Conservation (phyloP, 345 rosid genomes). For the Excoecaria agallocha region DNA sequence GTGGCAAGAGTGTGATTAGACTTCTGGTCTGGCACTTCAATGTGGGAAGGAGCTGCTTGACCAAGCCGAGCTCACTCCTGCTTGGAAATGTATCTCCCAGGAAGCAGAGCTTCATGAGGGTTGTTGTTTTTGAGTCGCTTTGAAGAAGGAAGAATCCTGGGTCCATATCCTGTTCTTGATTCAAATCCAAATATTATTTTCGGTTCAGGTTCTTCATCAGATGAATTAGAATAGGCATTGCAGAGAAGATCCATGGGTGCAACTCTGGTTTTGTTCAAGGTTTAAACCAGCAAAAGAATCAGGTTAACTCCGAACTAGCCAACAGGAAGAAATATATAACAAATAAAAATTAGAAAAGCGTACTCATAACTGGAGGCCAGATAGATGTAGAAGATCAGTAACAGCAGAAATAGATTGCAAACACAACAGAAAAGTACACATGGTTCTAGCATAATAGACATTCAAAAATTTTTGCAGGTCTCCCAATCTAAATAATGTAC, state of each 20-base stretch:
- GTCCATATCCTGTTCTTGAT: not conserved
- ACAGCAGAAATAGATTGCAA: too few species aligned
- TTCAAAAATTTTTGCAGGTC: too few species aligned
- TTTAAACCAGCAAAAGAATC: too few species aligned
- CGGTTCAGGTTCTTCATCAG: constrained; percentile 44
- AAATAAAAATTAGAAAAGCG: too few species aligned
- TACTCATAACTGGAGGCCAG: too few species aligned
- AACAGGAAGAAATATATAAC: too few species aligned
- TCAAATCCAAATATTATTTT: not conserved
- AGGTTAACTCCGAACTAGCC: too few species aligned
- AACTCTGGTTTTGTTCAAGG: too few species aligned
- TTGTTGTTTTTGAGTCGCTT: constrained; percentile 12
- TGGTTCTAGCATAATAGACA: too few species aligned
- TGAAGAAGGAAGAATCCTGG: not conserved
- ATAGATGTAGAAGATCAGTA: too few species aligned
- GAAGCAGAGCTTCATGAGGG: constrained; percentile 37
- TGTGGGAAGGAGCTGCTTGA: not conserved
- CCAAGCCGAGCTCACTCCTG: constrained; percentile 53
- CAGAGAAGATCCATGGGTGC: constrained; percentile 52
- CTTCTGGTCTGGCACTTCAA: constrained; percentile 8
- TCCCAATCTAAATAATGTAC: too few species aligned
- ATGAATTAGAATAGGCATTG: constrained; percentile 42
- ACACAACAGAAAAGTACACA: too few species aligned
- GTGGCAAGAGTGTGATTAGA: constrained; percentile 3
- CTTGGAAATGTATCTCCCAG: constrained; percentile 70